phyloP scores from a whole-genome alignment of 106 monocot genomes.

The Agapanthus africanus region DNA sequence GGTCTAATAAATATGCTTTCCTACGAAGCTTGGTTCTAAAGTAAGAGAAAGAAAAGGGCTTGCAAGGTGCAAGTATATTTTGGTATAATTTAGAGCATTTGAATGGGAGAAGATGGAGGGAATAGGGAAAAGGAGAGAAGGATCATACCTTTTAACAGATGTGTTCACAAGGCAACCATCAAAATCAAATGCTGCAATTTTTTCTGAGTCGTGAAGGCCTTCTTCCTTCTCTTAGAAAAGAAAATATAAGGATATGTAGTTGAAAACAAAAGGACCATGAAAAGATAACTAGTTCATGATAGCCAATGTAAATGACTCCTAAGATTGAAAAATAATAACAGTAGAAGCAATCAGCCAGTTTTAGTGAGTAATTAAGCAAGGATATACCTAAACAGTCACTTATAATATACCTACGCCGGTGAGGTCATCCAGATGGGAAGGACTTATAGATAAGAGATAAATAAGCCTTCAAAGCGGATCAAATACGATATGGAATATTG shows the following conservation, averaged over 20 bases:
- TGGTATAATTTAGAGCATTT: too few species aligned
- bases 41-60: neutral
- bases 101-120: neutral
- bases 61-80: neutral
- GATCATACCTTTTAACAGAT: conserved; percentile 62
- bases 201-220: conserved; percentile 54
- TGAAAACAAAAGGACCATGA: too few species aligned
- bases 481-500: neutral
- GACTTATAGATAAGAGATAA: neutral
- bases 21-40: neutral
- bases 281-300: neutral
- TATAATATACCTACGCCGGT: neutral
- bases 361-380: too few species aligned
- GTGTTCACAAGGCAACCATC: conserved; percentile 94
- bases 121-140: too few species aligned
- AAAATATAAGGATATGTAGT: neutral
- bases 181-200: conserved; percentile 98
- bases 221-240: conserved; percentile 43
- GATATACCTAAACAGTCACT: neutral
- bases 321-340: neutral
- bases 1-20: neutral
- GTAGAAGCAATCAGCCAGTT: neutral
- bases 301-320: neutral
- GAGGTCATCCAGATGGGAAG: neutral
- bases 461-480: neutral